These are phyloP conservation scores for Nannochloropsis gaditana DNA, from an alignment of 108 stramenopile species.

Conservation along the genomic window DNA sequence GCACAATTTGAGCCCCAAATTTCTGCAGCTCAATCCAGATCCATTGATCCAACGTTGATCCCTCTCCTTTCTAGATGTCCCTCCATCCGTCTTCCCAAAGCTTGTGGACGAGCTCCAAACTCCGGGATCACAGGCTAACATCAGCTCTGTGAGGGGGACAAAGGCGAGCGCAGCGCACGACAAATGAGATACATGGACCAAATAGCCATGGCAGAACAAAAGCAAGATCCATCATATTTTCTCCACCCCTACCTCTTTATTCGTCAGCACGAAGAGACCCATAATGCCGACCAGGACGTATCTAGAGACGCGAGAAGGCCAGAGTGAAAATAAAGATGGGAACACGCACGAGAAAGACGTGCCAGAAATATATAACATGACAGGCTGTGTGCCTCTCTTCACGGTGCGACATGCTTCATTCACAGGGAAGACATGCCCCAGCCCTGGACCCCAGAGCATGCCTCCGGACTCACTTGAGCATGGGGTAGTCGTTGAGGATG, in stretches of 20 bases:
- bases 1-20: no score
- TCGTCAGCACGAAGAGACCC: slow-evolving; percentile 97
- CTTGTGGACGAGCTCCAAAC: no score
- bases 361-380: neutral
- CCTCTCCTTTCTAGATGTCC: no score
- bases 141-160: no score
- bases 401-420: no score
- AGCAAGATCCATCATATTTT: neutral
- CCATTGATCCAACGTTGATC: no score
- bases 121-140: no score
- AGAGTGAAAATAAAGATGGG: neutral
- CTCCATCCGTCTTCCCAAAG: no score
- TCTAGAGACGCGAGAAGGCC: neutral
- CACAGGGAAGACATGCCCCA: neutral
- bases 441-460: neutral
- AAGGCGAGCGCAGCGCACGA: no score
- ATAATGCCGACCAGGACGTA: slow-evolving; percentile 92
- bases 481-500: slow-evolving; percentile 97
- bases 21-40: no score
- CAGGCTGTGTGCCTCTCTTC: neutral
- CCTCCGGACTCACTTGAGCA: slow-evolving; percentile 68
- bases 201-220: no score
- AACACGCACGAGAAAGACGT: neutral
- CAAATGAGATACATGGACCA: no score
- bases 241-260: slow-evolving; percentile 70